Conservation (phyloP, 805 yeast genomes). For the Candida palmyrensis region DNA sequence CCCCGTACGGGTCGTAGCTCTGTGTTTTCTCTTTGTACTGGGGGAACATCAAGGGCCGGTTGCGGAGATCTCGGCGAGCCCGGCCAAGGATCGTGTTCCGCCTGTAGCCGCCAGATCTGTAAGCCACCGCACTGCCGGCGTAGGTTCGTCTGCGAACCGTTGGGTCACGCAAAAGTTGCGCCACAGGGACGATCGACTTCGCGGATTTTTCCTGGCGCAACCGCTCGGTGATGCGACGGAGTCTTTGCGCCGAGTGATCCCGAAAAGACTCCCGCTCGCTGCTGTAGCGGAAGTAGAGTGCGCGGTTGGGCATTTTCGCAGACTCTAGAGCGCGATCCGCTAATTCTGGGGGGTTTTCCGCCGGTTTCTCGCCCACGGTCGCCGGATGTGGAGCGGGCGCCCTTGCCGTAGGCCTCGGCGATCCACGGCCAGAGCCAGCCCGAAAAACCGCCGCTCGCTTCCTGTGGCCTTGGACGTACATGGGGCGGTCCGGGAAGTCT, state of each 20-base stretch:
- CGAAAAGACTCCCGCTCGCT: constrained; percentile 40
- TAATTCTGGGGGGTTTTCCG: neutral
- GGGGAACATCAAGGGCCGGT: constrained; percentile 28
- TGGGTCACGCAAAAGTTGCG: constrained; percentile 23
- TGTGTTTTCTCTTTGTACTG: constrained; percentile 8
- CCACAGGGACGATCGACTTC: constrained; percentile 34
- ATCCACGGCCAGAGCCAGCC: neutral
- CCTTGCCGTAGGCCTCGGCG: constrained; percentile 1
- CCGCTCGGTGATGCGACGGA: constrained; percentile 37
- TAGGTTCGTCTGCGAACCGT: constrained; percentile 14
- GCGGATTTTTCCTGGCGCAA: constrained; percentile 36
- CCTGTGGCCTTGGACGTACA: constrained; percentile 1
- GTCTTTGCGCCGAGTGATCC: constrained; percentile 38
- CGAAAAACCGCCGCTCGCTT: neutral
- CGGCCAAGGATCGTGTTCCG: constrained; percentile 26
- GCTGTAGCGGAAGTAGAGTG: constrained; percentile 33
- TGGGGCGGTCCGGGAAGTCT: constrained; percentile 46
- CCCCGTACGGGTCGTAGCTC: constrained; percentile 20
- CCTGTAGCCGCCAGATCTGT: constrained; percentile 4
- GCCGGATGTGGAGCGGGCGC: constrained; percentile 1
- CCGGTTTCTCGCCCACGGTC: too few relatives aligned
- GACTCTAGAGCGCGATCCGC: neutral
- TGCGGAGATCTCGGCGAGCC: constrained; percentile 32
- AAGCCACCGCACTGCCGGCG: neutral
- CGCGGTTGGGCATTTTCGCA: constrained; percentile 27